Conservation (phyloP, 768 basidiomycete genomes). For the Suillus alpinus region DNA sequence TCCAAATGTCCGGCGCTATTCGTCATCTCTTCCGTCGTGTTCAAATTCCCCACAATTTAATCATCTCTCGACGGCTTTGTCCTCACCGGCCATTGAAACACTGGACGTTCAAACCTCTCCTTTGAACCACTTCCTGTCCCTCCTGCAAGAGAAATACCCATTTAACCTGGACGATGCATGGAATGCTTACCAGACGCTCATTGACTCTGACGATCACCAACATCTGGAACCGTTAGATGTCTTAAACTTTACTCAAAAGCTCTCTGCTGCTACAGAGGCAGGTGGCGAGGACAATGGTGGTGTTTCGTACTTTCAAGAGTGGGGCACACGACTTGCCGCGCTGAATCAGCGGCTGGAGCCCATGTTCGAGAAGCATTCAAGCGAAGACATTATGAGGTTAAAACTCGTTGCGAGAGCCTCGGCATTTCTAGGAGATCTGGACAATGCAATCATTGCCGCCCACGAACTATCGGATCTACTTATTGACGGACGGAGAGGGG, state of each 20-base stretch:
- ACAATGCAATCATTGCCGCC: constrained; percentile 30
- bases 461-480: constrained; percentile 23
- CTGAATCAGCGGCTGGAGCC: constrained; percentile 29
- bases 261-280: constrained; percentile 16
- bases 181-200: constrained; percentile 31
- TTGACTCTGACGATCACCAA: not conserved
- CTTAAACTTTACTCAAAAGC: constrained; percentile 24
- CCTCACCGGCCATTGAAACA: constrained; percentile 4
- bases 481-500: constrained; percentile 17
- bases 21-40: constrained; percentile 16
- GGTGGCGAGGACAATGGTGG: constrained; percentile 13
- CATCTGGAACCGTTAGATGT: constrained; percentile 17
- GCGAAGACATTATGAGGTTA: constrained; percentile 16
- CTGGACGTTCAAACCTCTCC: not conserved
- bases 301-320: constrained; percentile 24
- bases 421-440: constrained; percentile 37
- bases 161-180: constrained; percentile 41
- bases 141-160: constrained; percentile 15
- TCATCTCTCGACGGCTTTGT: constrained; percentile 9
- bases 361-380: constrained; percentile 18
- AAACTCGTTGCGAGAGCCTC: constrained; percentile 31
- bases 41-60: constrained; percentile 7
- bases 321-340: constrained; percentile 37
- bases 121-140: constrained; percentile 15
- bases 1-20: constrained; percentile 22